Evolutionary conservation across 306 rosid genomes (phyloP).

Genomic region (Sechiopsis laciniata): DNA sequence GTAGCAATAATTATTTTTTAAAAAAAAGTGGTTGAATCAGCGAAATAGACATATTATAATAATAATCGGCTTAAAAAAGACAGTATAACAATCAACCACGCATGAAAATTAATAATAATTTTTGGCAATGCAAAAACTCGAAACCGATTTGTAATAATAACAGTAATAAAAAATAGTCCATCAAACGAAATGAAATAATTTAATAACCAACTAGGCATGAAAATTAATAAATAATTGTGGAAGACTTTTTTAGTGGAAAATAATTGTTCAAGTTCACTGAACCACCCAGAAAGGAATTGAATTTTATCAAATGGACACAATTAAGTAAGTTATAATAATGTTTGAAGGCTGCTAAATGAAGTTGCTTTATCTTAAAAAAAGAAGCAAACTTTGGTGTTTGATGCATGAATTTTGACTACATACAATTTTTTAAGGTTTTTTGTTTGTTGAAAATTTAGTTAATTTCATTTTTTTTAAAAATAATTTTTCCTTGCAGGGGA

Average conservation of each 20-base stretch:
- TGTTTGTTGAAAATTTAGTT: too few relatives aligned
- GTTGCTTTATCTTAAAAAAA: too few relatives aligned
- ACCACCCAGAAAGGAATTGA: not conserved
- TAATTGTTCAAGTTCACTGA: not conserved
- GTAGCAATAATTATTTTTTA: not conserved
- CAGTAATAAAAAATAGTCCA: not conserved
- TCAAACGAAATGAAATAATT: not conserved
- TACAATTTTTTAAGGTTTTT: not conserved
- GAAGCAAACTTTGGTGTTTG: not conserved
- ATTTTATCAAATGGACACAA: not conserved
- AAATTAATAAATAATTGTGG: slow-evolving; percentile 1
- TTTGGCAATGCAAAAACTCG: not conserved
- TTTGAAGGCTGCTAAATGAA: too few relatives aligned
- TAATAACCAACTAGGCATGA: not conserved
- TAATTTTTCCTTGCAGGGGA: not conserved
- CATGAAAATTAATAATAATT: too few relatives aligned
- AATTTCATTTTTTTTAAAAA: not conserved
- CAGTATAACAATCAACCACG: too few relatives aligned
- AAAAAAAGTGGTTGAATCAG: too few relatives aligned
- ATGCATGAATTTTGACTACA: not conserved
- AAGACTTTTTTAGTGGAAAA: too few relatives aligned
- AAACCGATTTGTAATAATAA: not conserved
- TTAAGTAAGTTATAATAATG: too few relatives aligned
- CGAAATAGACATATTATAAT: too few relatives aligned
- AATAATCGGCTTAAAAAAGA: too few relatives aligned